A percentile compares a stretch with the other conserved stretches of the same genome.
Evolutionary conservation across 805 yeast species (phyloP).

Genomic region (Kodamaea kakaduensis): DNA sequence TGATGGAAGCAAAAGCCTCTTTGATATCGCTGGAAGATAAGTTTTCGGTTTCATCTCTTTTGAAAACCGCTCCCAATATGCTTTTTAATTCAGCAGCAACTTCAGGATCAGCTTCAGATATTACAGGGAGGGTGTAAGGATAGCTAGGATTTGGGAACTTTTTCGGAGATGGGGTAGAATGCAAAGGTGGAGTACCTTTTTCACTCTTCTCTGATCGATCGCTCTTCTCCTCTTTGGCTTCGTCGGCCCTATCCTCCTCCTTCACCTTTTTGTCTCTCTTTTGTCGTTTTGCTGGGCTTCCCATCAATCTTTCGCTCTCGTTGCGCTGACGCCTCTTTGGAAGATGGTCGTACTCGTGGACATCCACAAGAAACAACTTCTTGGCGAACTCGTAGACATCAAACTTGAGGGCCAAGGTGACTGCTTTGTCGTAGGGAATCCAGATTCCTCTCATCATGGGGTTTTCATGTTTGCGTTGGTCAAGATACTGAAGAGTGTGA

Average conservation of each 20-base stretch:
- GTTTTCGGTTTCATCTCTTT: conserved; percentile 21
- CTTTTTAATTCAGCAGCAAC: conserved; percentile 29
- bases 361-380: conserved; percentile 39
- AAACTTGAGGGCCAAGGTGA: conserved; percentile 33
- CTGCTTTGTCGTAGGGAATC: conserved; percentile 44
- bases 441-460: conserved; percentile 32
- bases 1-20: conserved; percentile 20
- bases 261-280: conserved; percentile 1
- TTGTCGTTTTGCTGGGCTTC: conserved; percentile 38
- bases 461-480: conserved; percentile 28
- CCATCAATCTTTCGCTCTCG: conserved; percentile 15
- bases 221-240: conserved; percentile 1
- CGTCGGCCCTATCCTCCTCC: conserved; percentile 1
- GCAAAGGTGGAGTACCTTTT: not conserved
- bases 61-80: conserved; percentile 34
- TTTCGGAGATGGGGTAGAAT: conserved; percentile 4
- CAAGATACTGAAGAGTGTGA: conserved; percentile 18
- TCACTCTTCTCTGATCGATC: conserved; percentile 1
- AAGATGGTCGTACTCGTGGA: conserved; percentile 39
- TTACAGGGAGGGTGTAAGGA: conserved; percentile 49
- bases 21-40: conserved; percentile 22
- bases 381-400: conserved; percentile 37
- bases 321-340: conserved; percentile 26
- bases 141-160: conserved; percentile 41
- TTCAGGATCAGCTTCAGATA: conserved; percentile 30